phyloP scores from a whole-genome alignment of 73 alveolate genomes.

The Paramecium caudatum region DNA sequence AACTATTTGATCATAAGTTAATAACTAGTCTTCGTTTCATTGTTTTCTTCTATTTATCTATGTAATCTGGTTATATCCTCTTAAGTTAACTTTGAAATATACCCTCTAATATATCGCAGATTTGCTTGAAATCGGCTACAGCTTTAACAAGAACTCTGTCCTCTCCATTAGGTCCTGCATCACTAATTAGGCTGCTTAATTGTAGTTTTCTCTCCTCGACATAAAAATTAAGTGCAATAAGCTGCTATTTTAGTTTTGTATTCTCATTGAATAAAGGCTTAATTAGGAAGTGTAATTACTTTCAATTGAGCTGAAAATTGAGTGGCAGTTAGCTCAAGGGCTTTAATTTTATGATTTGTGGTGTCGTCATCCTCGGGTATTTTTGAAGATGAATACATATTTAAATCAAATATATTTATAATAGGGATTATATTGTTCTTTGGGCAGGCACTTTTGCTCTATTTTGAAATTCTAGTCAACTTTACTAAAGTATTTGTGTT shows the following conservation, averaged over 20 bases:
- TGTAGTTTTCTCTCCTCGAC: slow-evolving; percentile 51
- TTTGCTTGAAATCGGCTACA: slow-evolving; percentile 49
- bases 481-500: slow-evolving; percentile 29
- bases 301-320: background rate
- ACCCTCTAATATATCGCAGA: slow-evolving; percentile 66
- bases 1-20: background rate
- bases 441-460: background rate
- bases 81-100: background rate
- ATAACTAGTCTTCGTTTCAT: background rate
- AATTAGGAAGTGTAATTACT: background rate
- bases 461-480: background rate
- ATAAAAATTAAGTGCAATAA: slow-evolving; percentile 27
- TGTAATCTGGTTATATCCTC: slow-evolving; percentile 45
- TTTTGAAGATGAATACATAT: slow-evolving; percentile 26
- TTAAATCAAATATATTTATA: slow-evolving; percentile 40
- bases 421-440: slow-evolving; percentile 63
- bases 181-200: background rate
- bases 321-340: background rate
- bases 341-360: slow-evolving; percentile 3
- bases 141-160: slow-evolving; percentile 50
- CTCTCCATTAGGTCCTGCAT: slow-evolving; percentile 64
- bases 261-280: slow-evolving; percentile 57
- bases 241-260: slow-evolving; percentile 28
- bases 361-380: slow-evolving; percentile 39
- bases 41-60: background rate